phyloP scores from a whole-genome alignment of 2,329 filamentous ascomycete genomes.

The Penicillium sp. region DNA sequence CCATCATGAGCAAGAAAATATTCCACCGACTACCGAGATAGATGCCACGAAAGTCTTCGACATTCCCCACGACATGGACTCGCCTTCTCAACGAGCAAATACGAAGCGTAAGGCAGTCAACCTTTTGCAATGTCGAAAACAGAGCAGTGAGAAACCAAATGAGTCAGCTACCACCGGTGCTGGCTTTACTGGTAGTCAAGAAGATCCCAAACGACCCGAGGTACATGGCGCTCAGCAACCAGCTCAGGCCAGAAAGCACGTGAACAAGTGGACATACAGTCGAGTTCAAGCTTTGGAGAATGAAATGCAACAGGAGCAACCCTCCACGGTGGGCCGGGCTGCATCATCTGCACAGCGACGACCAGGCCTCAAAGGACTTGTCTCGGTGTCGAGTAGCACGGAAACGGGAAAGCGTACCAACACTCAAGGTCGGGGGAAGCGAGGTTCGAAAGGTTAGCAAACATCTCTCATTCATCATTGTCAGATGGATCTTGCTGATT shows the following conservation, averaged over 20 bases:
- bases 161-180: not conserved
- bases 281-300: slow-evolving; percentile 14
- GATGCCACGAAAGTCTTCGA: not conserved
- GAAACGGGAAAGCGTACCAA: slow-evolving; percentile 5
- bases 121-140: slow-evolving; percentile 11
- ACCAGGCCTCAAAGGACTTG: slow-evolving; percentile 25
- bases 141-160: not conserved
- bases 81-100: not conserved
- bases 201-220: slow-evolving; percentile 2
- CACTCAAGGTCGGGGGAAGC: slow-evolving; percentile 13
- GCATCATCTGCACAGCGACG: slow-evolving; percentile 17
- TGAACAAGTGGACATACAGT: slow-evolving; percentile 20
- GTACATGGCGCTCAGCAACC: not conserved
- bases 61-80: not conserved
- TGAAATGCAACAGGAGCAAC: slow-evolving; percentile 8
- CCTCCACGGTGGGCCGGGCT: not conserved
- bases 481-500: not conserved
- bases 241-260: slow-evolving; percentile 12
- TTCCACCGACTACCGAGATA: not conserved
- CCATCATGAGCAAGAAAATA: not conserved
- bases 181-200: not conserved
- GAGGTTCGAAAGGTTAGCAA: slow-evolving; percentile 26
- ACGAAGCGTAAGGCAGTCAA: slow-evolving; percentile 23
- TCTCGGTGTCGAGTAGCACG: slow-evolving; percentile 23
- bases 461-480: not conserved